Base-by-base conservation (phyloP, 1,139 yeast species). In the Hansenula lynferdii region DNA sequence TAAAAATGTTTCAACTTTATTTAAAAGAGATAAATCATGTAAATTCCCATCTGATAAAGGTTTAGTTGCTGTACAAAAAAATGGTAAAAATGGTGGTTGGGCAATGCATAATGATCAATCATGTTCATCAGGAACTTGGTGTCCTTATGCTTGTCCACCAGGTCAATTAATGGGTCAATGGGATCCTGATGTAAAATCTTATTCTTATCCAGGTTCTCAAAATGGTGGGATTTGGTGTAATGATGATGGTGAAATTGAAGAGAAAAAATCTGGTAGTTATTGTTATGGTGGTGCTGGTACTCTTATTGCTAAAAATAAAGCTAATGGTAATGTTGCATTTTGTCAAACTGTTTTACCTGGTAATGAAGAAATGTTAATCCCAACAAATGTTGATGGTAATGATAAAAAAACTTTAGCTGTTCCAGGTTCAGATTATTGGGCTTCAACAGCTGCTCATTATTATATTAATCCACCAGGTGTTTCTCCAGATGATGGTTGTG, bases 261-360 rank as follows among this genome's bases (percentile, higher is more conserved):
- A 75, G 56, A 86, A 86, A 34, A 77, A 74, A 58, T 54, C 73
- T 8, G 66, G 72, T 50, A 77, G 67, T 34, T 82, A 77, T 65
- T 87, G 96, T 65, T 72, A 73, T 46, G 80, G 81, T 44, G 96
- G 96, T 41, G 73, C 76, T 45, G 92, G 89, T 27, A 75, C 90
- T 16, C 78, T 85, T 23, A 53, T 63, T 25, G 95, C 78, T 30
- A 56, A 67, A 42, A 85, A 85, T 67, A 74, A 76, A 12, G 56
- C 62, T 31, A 65, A 67, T 35, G 48, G 62, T 7, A 66, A 74
- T 43, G 87, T 85, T 47, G 89, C 96, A 10, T 80, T 87, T 62
- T 87, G 96, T 62, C 96, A 89, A 67, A 87, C 96, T 4, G 96
- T 87, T 12, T 70, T 87, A 43, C 96, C 96, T 18, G 96, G 96